These are phyloP conservation scores for Eucalyptus microcorys DNA, from an alignment of 345 rosid species.

Conservation along the genomic window DNA sequence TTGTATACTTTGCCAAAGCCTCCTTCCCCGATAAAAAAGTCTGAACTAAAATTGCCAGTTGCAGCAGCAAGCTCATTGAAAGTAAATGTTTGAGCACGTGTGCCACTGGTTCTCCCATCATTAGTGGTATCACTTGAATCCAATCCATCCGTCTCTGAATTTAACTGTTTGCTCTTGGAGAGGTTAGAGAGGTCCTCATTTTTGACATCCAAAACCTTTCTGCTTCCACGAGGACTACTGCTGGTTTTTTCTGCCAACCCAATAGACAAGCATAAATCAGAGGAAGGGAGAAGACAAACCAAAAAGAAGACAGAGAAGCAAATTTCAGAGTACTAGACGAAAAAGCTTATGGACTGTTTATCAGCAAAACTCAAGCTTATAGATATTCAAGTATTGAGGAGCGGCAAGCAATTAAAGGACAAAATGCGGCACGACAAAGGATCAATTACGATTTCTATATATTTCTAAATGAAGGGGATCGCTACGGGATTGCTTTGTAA, in stretches of 20 bases:
- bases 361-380: neutral
- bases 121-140: slow-evolving; percentile 25
- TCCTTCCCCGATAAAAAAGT: slow-evolving; percentile 78
- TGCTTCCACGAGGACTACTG: slow-evolving; percentile 5
- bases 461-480: neutral
- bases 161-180: slow-evolving; percentile 26
- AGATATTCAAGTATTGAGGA: neutral
- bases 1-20: slow-evolving; percentile 85
- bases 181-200: slow-evolving; percentile 10
- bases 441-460: neutral
- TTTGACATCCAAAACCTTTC: neutral
- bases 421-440: neutral
- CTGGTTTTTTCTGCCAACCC: neutral
- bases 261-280: neutral
- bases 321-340: neutral
- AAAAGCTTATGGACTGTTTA: neutral
- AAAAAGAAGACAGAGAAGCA: neutral
- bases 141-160: slow-evolving; percentile 31
- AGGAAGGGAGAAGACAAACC: neutral
- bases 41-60: slow-evolving; percentile 46
- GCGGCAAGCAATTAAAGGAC: neutral
- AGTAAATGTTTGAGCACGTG: slow-evolving; percentile 37
- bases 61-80: slow-evolving; percentile 51
- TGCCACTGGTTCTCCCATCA: slow-evolving; percentile 11
- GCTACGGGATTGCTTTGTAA: neutral